phyloP scores from a whole-genome alignment of 106 monocot genomes.

The Platanthera guangdongensis region DNA sequence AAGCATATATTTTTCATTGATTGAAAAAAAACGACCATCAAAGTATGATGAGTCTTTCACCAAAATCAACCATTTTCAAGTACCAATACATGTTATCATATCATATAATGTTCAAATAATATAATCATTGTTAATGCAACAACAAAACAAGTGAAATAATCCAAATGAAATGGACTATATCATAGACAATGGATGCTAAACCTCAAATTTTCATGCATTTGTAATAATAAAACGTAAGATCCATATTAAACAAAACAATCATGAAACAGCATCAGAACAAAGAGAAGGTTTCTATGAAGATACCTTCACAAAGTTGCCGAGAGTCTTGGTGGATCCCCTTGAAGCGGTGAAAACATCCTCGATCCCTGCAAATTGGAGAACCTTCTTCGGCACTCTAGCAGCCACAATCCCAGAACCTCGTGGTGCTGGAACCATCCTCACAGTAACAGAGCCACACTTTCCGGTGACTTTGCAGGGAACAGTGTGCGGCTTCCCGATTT shows the following conservation, averaged over 20 bases:
- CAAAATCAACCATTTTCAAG: too few species aligned
- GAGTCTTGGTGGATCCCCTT: constrained; percentile 65
- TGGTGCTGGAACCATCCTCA: constrained; percentile 71
- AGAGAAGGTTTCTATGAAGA: not conserved
- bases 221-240: not conserved
- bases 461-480: constrained; percentile 81
- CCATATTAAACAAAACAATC: not conserved
- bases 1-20: too few species aligned
- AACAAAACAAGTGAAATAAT: too few species aligned
- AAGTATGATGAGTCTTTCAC: too few species aligned
- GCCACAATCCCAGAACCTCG: constrained; percentile 69
- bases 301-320: constrained; percentile 83
- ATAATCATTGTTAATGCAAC: too few species aligned
- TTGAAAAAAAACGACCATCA: too few species aligned
- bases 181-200: too few species aligned
- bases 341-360: constrained; percentile 72
- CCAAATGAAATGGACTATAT: too few species aligned
- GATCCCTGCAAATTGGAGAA: constrained; percentile 66
- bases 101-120: too few species aligned
- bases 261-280: not conserved
- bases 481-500: constrained; percentile 72
- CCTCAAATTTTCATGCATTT: too few species aligned
- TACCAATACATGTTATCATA: too few species aligned
- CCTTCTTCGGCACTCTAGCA: constrained; percentile 70
- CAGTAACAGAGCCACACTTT: constrained; percentile 72